A percentile compares a stretch with the other conserved stretches of the same genome.
Evolutionary conservation across 2,329 filamentous ascomycete genomes (phyloP).

Genomic region (Pyrenochaeta sp.): DNA sequence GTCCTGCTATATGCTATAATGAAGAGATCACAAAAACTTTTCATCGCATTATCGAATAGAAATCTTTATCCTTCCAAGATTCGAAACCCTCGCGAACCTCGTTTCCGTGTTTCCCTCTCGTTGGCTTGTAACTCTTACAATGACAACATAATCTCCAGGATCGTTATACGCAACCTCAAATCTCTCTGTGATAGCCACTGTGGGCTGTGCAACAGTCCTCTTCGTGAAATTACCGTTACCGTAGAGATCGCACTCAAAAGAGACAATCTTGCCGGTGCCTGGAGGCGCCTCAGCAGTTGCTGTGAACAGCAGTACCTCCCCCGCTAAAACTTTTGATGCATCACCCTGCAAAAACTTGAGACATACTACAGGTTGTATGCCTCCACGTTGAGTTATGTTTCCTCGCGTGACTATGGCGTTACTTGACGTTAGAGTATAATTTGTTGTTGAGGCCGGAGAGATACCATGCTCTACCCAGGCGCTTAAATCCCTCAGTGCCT

Average conservation of each 20-base stretch:
- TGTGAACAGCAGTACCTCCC: neutral
- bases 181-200: neutral
- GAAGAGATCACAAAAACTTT: too few relatives aligned
- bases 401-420: neutral
- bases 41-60: too few relatives aligned
- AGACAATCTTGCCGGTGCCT: neutral
- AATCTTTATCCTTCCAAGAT: neutral
- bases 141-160: neutral
- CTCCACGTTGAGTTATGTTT: neutral
- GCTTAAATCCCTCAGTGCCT: neutral
- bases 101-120: neutral
- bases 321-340: neutral
- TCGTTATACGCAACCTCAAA: neutral
- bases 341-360: neutral
- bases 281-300: neutral
- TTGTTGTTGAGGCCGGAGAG: neutral
- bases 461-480: constrained; percentile 1
- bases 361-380: neutral
- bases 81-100: neutral
- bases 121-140: neutral
- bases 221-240: neutral
- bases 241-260: neutral
- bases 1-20: too few relatives aligned
- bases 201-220: neutral
- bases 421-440: neutral